Evolutionary conservation across 805 yeast genomes (phyloP), one percentile per base, ranked within the genome.

Genomic region (Candida nanaspora): DNA sequence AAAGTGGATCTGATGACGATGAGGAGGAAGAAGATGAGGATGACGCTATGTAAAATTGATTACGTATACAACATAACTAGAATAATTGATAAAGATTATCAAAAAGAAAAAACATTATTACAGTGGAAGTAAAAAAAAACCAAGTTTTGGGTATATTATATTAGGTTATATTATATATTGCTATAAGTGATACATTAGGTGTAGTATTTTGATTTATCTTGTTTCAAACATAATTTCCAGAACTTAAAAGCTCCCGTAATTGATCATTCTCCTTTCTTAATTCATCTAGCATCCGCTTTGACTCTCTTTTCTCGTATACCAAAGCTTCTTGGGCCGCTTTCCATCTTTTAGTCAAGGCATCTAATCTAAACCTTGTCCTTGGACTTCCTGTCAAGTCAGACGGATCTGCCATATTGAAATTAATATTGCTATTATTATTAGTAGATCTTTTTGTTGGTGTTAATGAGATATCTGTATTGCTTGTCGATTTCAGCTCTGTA

Each of bases 291-390:
- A 82, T 59, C 35, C 61, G 57, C 37, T 70, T 66, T 2, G 83
- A 76, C 29, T 80, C 80, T 29, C 68, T 68, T 40, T 69, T 68
- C 48, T 83, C 89, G 41, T 78, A 66, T 18, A 74, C 73, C 25
- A 88, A 61, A 16, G 83, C 74, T 55, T 83, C 93, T 45, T 87
- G 65, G 46, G 84, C 89, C 6, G 78, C 68, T 50, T 79, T 78
- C 82, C 86, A 80, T 50, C 81, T 68, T 46, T 67, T 74, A 32
- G 76, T 75, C 33, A 84, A 56, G 47, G 80, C 87, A 20, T 76
- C 80, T 14, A 82, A 62, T 41, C 87, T 65, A 35, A 78, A 49
- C 7, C 20, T 35, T 5, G 23, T 19, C 16, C 38, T 22, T 27
- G 38, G 38, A 34, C 29, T 34, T 26, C 25, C 22, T 4, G 13